Conservation (phyloP, 768 basidiomycete species). For the Lactifluus piperatus region DNA sequence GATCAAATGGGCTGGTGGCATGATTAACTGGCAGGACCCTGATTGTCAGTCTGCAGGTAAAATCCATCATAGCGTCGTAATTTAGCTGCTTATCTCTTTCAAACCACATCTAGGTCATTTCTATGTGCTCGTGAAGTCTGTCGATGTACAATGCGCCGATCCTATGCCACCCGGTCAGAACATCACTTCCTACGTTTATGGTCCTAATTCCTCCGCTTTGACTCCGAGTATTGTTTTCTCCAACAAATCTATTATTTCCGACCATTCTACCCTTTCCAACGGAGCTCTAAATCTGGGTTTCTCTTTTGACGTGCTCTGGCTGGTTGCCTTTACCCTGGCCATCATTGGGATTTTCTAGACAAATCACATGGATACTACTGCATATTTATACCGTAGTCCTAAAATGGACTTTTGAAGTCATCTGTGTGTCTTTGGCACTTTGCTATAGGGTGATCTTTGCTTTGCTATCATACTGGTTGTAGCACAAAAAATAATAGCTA, state of each 20-base stretch:
- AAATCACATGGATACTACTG: background rate
- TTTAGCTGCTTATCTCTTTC: background rate
- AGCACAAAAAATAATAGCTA: background rate
- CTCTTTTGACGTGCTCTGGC: background rate
- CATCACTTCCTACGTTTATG: slow-evolving; percentile 59
- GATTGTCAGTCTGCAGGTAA: slow-evolving; percentile 62
- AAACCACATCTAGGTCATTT: slow-evolving; percentile 46
- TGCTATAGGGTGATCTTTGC: background rate
- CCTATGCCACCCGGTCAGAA: slow-evolving; percentile 34
- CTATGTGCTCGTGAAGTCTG: slow-evolving; percentile 52
- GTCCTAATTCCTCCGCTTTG: slow-evolving; percentile 41
- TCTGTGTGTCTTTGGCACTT: background rate
- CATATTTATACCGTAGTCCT: background rate
- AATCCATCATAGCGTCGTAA: background rate
- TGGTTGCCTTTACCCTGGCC: background rate
- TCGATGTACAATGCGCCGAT: slow-evolving; percentile 58
- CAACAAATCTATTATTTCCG: slow-evolving; percentile 50
- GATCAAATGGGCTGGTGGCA: slow-evolving; percentile 69
- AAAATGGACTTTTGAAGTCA: background rate
- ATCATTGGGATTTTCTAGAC: background rate
- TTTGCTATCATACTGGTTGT: background rate
- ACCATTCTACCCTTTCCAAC: slow-evolving; percentile 46
- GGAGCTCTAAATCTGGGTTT: slow-evolving; percentile 28
- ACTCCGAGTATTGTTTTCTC: slow-evolving; percentile 49
- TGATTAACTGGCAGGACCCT: slow-evolving; percentile 75